Evolutionary conservation across 192 early-diverging fungal genomes (phyloP).

Genomic region (Coemansia sp.): DNA sequence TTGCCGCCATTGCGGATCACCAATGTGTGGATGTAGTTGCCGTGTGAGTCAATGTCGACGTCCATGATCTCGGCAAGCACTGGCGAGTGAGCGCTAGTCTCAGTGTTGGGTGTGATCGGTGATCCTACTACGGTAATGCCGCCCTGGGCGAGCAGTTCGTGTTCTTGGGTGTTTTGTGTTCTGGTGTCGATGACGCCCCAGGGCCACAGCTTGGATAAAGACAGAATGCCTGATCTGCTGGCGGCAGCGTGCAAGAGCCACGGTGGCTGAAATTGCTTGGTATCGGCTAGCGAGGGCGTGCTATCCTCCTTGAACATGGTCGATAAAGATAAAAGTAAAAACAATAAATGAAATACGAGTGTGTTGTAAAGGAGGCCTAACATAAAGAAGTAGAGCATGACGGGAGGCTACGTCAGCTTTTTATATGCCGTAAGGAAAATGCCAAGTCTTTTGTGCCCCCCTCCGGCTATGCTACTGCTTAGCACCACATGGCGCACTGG

Average conservation of each 20-base stretch:
- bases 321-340: neutral
- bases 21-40: constrained; percentile 57
- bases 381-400: neutral
- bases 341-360: neutral
- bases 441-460: neutral
- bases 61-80: constrained; percentile 35
- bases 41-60: constrained; percentile 41
- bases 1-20: constrained; percentile 25
- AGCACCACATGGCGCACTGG: neutral
- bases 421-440: neutral
- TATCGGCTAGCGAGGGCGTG: neutral
- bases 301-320: neutral
- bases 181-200: constrained; percentile 16
- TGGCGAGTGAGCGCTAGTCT: neutral
- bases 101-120: neutral
- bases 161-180: constrained; percentile 28
- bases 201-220: constrained; percentile 30
- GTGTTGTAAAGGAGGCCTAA: neutral
- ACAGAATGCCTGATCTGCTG: neutral
- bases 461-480: neutral
- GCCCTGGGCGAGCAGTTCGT: constrained; percentile 35
- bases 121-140: constrained; percentile 23
- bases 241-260: constrained; percentile 5
- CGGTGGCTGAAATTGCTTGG: neutral
- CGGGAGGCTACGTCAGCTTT: neutral